Evolutionary conservation across 129 eudicot species (phyloP).

Genomic region (Tanacetum coccineum): DNA sequence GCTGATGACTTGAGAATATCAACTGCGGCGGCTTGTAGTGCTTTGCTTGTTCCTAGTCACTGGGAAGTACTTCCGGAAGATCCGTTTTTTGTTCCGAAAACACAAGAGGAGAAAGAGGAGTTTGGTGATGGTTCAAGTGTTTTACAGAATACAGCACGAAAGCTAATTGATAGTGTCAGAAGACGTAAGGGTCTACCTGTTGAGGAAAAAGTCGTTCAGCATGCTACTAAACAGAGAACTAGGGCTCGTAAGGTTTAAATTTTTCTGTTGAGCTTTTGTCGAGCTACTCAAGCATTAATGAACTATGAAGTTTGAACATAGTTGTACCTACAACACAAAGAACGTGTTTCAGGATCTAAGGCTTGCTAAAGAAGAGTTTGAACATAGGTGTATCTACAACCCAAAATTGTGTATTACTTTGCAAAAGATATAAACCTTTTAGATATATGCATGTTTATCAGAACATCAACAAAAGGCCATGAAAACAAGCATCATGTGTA

Average conservation of each 20-base stretch:
- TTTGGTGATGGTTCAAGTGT: constrained; percentile 25
- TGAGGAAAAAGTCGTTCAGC: constrained; percentile 89
- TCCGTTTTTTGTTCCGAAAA: constrained; percentile 40
- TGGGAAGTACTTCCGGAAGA: constrained; percentile 75
- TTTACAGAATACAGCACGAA: constrained; percentile 63
- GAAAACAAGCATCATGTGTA: no score
- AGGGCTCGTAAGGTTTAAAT: constrained; percentile 83
- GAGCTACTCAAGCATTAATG: not conserved
- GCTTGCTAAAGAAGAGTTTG: constrained; percentile 65
- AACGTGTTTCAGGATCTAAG: constrained; percentile 56
- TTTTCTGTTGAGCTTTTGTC: constrained; percentile 6
- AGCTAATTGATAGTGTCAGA: constrained; percentile 81
- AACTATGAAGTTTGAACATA: constrained; percentile 17
- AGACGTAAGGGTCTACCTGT: constrained; percentile 83
- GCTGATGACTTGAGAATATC: constrained; percentile 85
- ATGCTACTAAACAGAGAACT: constrained; percentile 92
- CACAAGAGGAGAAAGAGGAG: constrained; percentile 90
- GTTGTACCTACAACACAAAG: constrained; percentile 67
- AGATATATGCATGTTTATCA: no score
- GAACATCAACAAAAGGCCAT: no score
- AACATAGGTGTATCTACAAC: no score
- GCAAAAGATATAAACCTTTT: no score
- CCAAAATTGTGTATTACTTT: no score
- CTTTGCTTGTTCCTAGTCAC: constrained; percentile 88
- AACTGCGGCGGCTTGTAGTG: constrained; percentile 89